Base-by-base conservation (phyloP, 2,329 filamentous ascomycete genomes). In the Zymoseptoria passerinii region DNA sequence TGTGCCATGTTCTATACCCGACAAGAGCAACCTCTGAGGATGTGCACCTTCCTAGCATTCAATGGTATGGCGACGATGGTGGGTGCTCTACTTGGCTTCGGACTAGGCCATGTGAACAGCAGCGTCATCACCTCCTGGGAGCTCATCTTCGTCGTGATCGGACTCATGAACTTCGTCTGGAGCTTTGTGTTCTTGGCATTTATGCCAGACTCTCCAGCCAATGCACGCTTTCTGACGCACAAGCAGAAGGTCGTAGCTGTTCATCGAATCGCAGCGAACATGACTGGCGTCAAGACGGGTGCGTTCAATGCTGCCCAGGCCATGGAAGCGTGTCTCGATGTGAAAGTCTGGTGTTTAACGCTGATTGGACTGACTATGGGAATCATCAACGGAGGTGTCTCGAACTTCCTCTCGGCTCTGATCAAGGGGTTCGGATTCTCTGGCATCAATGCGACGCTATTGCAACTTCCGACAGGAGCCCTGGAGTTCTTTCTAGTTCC, bases 391-490 rank as follows among this genome's bases (percentile, higher is more conserved):
- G 73, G 74, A 44, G 74, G 74, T 84, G 78, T 65, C 10, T 58
- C 57, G 2, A 63, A 65, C 55, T 65, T 65, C 52, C 53, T 57
- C 5, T 57, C 54, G 8, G 57, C 56, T 4, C 52, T 65, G 27
- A 62, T 65, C 53, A 60, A 62, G 51, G 73, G 75, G 1, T 73
- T 87, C 0, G 84, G 79, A 1, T 86, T 85, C 71, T 73, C 77
- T 60, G 83, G 81, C 18, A 85, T 88, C 69, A 73, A 82, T 20
- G 78, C 83, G 1, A 88, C 87, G 66, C 68, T 88, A 35, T 77
- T 88, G 7, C 79, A 80, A 1, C 86, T 88, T n/a, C 72, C 80
- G 61, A 70, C 66, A 3, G 59, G 61, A 8, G 61, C 62, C 5
- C 57, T 65, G 44, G 59, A 61, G 48, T 61, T 65, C 50, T 28